Evolutionary conservation across 805 yeast genomes (phyloP), one percentile per base, ranked within the genome.

Genomic region (Tetrapisispora pingtungensis): DNA sequence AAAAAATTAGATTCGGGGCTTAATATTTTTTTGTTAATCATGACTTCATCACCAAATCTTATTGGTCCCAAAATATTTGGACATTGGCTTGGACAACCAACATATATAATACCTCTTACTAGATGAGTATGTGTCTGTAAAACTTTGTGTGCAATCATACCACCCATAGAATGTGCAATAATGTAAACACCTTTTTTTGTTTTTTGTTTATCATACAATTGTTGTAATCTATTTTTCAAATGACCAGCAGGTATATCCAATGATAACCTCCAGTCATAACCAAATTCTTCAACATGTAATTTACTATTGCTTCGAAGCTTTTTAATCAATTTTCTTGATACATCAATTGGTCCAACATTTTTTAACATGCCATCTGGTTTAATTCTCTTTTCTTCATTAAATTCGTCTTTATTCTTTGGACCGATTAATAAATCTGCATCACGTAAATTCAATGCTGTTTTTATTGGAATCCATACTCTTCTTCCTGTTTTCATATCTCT

Each of bases 81-180:
- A 61, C 96, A 87, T 56, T 84, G 85, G 19, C 80, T 70, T 2
- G 97, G 97, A 0, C 79, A 73, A 1, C 96, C 97, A 13, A 77
- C 90, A 56, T 87, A 89, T 2, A 89, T 62, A 1, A 89, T 52
- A 1, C 93, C 90, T 48, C 89, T 70, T 54, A 89, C 74, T 36
- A 87, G 61, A 13, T 73, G 65, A 0, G 95, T 88, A 46, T 77
- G 73, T 42, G 67, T 66, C 43, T 81, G 83, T 71, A 89, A 67
- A 0, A 83, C 86, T 45, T 82, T 80, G 57, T 87, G 96, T 0
- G 95, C 78, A 7, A 89, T 73, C 30, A 89, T 58, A 0, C 97
- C 97, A 43, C 97, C 97, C 96, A 89, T 88, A 0, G 96, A 87
- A 61, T 89, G 97, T 0, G 93, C 93, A 42, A 89, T 77, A 1